phyloP scores from a whole-genome alignment of 2,329 filamentous ascomycete species.

The Nemania diffusa region DNA sequence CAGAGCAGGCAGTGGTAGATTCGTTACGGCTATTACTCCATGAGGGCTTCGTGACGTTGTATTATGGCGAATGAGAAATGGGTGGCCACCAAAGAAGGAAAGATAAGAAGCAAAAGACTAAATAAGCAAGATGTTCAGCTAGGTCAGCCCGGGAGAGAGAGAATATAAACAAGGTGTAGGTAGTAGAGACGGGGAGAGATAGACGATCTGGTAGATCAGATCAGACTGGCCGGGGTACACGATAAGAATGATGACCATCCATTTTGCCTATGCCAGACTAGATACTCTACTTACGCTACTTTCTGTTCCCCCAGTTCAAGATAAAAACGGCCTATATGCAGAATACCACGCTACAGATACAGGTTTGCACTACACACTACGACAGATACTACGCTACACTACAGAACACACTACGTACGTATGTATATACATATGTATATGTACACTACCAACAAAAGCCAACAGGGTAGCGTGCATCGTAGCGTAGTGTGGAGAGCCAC shows the following conservation, averaged over 20 bases:
- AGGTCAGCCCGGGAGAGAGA: not conserved
- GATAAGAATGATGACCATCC: slow-evolving; percentile 18
- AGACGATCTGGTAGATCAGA: not conserved
- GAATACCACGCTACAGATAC: not conserved
- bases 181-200: slow-evolving; percentile 4
- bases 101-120: not conserved
- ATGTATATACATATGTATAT: too few species aligned
- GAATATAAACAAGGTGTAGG: not conserved
- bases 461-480: not conserved
- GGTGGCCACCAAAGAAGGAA: not conserved
- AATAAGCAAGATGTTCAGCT: not conserved
- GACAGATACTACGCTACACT: not conserved
- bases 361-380: not conserved
- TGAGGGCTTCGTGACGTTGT: slow-evolving; percentile 8
- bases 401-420: not conserved
- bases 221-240: slow-evolving; percentile 5
- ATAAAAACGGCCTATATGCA: not conserved
- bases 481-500: not conserved
- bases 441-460: too few species aligned
- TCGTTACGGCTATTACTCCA: slow-evolving; percentile 23
- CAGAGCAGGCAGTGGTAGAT: not conserved
- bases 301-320: not conserved
- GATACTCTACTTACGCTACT: too few species aligned
- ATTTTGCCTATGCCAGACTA: not conserved
- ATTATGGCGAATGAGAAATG: not conserved